Evolutionary conservation across 2,329 filamentous ascomycete genomes (phyloP), one percentile per base, ranked within the genome.

Genomic region (Sclerotinia borealis): DNA sequence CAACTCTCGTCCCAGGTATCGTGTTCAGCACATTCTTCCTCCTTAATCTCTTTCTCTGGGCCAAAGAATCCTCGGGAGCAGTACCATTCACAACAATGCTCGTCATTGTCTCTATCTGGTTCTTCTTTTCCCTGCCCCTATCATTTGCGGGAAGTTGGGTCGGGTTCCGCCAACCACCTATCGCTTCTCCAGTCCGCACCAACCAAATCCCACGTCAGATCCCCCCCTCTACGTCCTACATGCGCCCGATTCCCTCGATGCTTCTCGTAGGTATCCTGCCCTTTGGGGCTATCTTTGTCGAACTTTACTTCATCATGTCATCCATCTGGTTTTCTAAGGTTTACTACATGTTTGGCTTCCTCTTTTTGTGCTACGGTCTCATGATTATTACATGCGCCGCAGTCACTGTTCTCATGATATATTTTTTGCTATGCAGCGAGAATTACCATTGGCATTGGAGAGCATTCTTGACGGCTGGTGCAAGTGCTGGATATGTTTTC

Each of bases 401-500:
- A 0, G 93, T 96, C 47, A 98, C 95, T 0, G 88, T 98, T 10
- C 80, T 99, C 22, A 88, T 98, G 83, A 91, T 97, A 0, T 99
- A 99, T 78, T 98, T 98, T 80, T 76, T 99, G 70, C 86, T 99
- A 17, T 98, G 93, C 74, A 88, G 91, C 0, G 95, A 99, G 79
- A 95, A 99, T 78, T 99, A 99, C 78, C 90, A 96, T 76, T 99
- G 95, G 95, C 95, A 98, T 72, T 99, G 95, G 95, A 86, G 95
- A 59, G 88, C 92, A 7, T 99, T 99, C 79, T 83, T 92, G 65
- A 93, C 92, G 2, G 92, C 92, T 0, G 95, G 95, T 64, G 93
- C 92, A 73, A 96, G 90, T 59, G 93, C 93, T 1, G 85, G 85
- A 17, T 99, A 98, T 75, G 92, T 99, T 51, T 98, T 98, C 76